Evolutionary conservation across 164 flowering plant genomes (phyloP).

Genomic region (Brasenia schreberi): DNA sequence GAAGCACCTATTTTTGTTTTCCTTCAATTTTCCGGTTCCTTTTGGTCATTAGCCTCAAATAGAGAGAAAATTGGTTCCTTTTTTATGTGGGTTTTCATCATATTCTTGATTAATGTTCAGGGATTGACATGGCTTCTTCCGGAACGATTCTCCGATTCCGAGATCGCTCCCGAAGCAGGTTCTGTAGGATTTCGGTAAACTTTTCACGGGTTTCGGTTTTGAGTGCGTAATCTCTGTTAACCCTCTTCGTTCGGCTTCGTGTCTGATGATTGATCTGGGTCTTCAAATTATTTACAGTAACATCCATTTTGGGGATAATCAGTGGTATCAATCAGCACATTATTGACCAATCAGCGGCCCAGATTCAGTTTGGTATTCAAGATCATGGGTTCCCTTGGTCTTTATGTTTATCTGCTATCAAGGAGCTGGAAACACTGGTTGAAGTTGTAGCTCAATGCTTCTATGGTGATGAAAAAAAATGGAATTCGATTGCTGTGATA

Average conservation of each 20-base stretch:
- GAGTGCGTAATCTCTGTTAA: background rate
- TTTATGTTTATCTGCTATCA: slow-evolving; percentile 59
- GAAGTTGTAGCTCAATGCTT: slow-evolving; percentile 81
- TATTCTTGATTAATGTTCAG: slow-evolving; percentile 24
- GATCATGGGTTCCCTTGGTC: slow-evolving; percentile 58
- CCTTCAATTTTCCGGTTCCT: background rate
- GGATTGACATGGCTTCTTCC: slow-evolving; percentile 97
- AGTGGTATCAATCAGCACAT: slow-evolving; percentile 81
- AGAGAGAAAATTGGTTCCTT: background rate
- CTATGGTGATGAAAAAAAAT: slow-evolving; percentile 79
- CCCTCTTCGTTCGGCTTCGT: background rate
- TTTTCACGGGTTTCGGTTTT: background rate
- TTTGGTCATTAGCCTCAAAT: background rate
- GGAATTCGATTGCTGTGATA: slow-evolving; percentile 74
- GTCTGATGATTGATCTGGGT: background rate
- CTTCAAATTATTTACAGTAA: slow-evolving; percentile 34
- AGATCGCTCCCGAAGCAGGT: slow-evolving; percentile 99
- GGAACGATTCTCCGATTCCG: slow-evolving; percentile 78
- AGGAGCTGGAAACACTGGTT: slow-evolving; percentile 83
- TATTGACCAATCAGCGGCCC: slow-evolving; percentile 54
- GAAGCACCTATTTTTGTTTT: background rate
- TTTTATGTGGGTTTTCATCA: background rate
- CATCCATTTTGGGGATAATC: slow-evolving; percentile 63
- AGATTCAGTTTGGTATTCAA: slow-evolving; percentile 9
- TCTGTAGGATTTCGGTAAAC: slow-evolving; percentile 85